phyloP scores from a whole-genome alignment of 1,284 basidiomycete species.

The Tetrapyrgos nigripes region DNA sequence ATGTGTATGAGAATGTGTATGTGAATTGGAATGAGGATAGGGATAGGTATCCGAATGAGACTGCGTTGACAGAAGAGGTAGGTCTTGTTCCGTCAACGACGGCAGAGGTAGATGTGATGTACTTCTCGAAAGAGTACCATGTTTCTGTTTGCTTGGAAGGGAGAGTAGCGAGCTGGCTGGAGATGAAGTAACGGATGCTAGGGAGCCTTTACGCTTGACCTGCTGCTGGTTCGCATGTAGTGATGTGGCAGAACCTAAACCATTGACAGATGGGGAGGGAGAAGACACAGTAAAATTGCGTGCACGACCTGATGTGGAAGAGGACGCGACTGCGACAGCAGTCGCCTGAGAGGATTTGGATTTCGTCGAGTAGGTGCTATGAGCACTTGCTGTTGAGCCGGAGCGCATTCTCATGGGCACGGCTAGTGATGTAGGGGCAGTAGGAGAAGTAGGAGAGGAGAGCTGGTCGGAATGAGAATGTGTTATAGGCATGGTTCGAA shows the following conservation, averaged over 20 bases:
- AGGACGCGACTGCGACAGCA: no score
- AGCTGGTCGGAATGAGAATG: neutral
- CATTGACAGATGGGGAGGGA: neutral
- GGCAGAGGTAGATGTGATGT: neutral
- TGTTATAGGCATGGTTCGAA: neutral
- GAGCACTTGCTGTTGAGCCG: neutral
- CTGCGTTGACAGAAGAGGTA: no score
- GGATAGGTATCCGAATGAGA: no score
- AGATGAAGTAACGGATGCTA: constrained; percentile 42
- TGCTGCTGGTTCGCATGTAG: constrained; percentile 2
- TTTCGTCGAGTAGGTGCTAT: neutral
- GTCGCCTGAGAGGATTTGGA: neutral
- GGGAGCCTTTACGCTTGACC: constrained; percentile 52
- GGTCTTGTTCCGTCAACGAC: no score
- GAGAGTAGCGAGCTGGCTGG: constrained; percentile 21
- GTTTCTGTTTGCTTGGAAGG: constrained; percentile 14
- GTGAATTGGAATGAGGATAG: neutral
- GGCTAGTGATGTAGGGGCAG: neutral
- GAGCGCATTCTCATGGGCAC: neutral
- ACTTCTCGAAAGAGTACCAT: neutral
- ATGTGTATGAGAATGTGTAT: neutral
- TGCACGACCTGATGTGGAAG: neutral
- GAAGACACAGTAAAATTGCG: neutral
- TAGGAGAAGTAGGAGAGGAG: neutral
- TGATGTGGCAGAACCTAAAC: neutral